Base-by-base conservation (phyloP, 1,284 basidiomycete species). In the Agroathelia rolfsii region DNA sequence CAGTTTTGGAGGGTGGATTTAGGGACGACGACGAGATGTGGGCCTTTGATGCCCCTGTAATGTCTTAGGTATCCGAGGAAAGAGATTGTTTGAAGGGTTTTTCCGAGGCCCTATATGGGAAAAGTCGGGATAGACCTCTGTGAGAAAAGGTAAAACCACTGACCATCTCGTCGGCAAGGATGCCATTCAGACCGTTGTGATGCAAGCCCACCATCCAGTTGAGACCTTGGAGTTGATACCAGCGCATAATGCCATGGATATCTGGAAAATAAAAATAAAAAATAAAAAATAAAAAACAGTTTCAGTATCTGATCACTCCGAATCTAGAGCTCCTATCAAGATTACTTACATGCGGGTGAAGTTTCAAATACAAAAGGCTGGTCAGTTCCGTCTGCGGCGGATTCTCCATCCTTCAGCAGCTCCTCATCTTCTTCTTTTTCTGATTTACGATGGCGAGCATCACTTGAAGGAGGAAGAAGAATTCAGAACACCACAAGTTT, bases 351-450 rank as follows among this genome's bases (percentile, higher is more conserved):
- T 45, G 75, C 76, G 0, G 90, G 92, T 1, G 85, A 89, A 46
- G 90, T 81, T 49, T 94, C 90, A 40, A 95, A 96, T 1, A 94
- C 87, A 45, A 79, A 86, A 0, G 88, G 84, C 40, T 86, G 81
- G 48, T 92, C 85, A 41, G 85, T 77, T 6, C 81, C 84, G 35
- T 81, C 79, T 4, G 66, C 75, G 15, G 80, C 86, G 22, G 81
- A 68, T 42, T 88, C 84, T 3, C 76, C 83, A 35, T 90, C 88
- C 45, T 90, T 86, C 32, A 97, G 59, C 50, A 97, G 50, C 56
- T 97, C 93, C 47, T 96, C 92, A 41, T 97, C 94, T 54, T 97
- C 94, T 51, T 97, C 94, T 59, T 96, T 96, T 56, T 98, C 94
- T 0, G 88, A 93, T 59, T 94, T 96, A 35, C 94, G 76, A 48